Base-by-base conservation (phyloP, 208 protist genomes). In the Crithidia sp. region DNA sequence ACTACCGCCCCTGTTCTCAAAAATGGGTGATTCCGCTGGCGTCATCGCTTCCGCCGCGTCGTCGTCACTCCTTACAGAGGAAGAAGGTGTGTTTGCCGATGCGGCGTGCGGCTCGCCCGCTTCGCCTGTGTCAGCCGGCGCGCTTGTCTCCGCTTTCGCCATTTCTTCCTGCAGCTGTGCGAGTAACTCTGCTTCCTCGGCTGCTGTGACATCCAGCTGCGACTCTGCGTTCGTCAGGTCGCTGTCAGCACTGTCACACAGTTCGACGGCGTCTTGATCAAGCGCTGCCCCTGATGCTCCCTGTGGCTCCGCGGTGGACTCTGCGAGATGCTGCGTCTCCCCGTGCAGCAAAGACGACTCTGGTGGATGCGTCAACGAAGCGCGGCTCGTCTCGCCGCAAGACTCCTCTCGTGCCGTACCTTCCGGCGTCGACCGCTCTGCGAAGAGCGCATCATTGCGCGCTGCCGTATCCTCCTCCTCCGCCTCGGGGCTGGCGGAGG, bases 101-200 rank as follows among this genome's bases (percentile, higher is more conserved):
- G 45, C 7, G 50, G n/a, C 14, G 50, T 17, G 50, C 50, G 16
- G 14, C 50, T 55, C 50, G 7, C 28, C 28, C 28, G 7, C 45
- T 49, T 13, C 45, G 45, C 7, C 12, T 7, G 45, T 13, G 12
- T 13, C 45, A 49, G 40, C 28, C 57, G 40, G 10, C 57, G 7
- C 50, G 6, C 6, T 49, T 39, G 36, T 6, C 49, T 39, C 57
- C 14, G 47, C 68, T 37, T 68, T 58, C 14, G 14, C 55, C 67
- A 74, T 70, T 13, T 74, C 67, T 19, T 44, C 57, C 19, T 79
- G 36, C 60, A 79, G 62, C 56, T 79, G 67, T 36, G 67, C 74
- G 2, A 79, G 61, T 9, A 79, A 66, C 17, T 71, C 67, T 2
- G 49, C 74, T 41, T 73, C 74, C 45, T 79, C 74, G 0, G 45